These are phyloP conservation scores for Talaromyces funiculosus DNA, from an alignment of 2,329 filamentous ascomycete species.

Conservation along the genomic window DNA sequence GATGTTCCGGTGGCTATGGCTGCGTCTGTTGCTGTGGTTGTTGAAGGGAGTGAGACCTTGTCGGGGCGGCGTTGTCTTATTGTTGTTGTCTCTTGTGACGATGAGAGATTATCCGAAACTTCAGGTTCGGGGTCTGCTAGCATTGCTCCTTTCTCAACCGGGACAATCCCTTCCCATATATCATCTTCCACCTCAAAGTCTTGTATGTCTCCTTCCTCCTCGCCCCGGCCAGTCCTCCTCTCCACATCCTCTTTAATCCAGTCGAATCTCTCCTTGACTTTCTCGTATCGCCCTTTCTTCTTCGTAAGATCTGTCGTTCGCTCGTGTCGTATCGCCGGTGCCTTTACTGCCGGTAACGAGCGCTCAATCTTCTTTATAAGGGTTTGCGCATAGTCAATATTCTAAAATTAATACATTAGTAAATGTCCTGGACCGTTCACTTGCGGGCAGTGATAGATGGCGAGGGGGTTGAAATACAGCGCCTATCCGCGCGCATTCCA, in stretches of 20 bases:
- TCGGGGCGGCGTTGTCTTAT: slow-evolving; percentile 8
- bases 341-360: slow-evolving; percentile 35
- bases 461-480: slow-evolving; percentile 28
- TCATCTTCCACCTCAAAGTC: slow-evolving; percentile 19
- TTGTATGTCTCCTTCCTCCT: slow-evolving; percentile 17
- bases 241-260: slow-evolving; percentile 23
- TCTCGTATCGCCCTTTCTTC: slow-evolving; percentile 32
- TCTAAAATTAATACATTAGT: slow-evolving; percentile 24
- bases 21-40: not conserved
- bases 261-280: slow-evolving; percentile 29
- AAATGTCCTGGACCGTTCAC: not conserved
- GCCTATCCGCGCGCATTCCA: slow-evolving; percentile 38
- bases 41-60: too few relatives aligned
- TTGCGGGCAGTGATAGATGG: not conserved
- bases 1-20: not conserved
- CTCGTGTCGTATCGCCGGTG: slow-evolving; percentile 33
- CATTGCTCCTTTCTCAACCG: not conserved
- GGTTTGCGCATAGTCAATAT: slow-evolving; percentile 42
- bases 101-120: not conserved
- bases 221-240: slow-evolving; percentile 1
- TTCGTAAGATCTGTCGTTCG: slow-evolving; percentile 36
- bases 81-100: not conserved
- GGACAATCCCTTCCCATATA: not conserved
- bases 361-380: slow-evolving; percentile 38
- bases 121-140: not conserved